Conservation (phyloP, 1,284 basidiomycete species). For the Cutaneotrichosporon sp. region DNA sequence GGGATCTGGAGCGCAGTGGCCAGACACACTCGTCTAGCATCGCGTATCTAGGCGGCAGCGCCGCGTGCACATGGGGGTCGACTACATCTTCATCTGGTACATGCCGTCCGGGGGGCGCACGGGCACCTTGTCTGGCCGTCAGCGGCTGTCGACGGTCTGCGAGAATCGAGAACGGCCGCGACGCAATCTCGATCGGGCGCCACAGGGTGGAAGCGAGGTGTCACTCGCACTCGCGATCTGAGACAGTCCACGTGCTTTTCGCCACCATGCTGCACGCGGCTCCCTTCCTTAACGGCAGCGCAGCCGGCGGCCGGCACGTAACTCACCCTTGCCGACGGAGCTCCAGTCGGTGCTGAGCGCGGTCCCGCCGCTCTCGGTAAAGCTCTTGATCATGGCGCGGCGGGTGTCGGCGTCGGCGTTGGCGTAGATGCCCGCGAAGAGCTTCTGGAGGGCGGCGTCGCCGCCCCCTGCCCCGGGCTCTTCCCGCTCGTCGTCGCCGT, state of each 20-base stretch:
- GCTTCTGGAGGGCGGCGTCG: constrained; percentile 45
- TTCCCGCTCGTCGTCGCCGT: constrained; percentile 36
- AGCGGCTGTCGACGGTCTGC: constrained; percentile 7
- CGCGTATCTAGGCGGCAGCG: constrained; percentile 1
- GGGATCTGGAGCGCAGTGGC: too few relatives aligned
- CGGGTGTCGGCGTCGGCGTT: constrained; percentile 85
- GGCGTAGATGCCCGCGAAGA: constrained; percentile 65
- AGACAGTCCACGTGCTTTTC: not conserved
- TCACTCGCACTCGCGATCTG: too few relatives aligned
- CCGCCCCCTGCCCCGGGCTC: constrained; percentile 45
- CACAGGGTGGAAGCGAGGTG: too few relatives aligned
- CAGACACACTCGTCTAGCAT: constrained; percentile 2
- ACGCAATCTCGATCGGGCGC: not conserved
- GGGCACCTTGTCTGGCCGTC: constrained; percentile 37
- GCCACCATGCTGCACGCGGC: not conserved
- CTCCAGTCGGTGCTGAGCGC: constrained; percentile 92
- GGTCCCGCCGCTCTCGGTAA: constrained; percentile 85
- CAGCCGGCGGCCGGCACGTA: too few relatives aligned
- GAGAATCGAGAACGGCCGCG: not conserved
- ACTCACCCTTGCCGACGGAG: constrained; percentile 67
- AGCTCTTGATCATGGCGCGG: constrained; percentile 95
- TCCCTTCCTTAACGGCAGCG: too few relatives aligned
- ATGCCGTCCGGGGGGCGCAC: constrained; percentile 79
- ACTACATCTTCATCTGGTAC: constrained; percentile 56
- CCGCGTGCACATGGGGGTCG: not conserved